Base-by-base conservation (phyloP, 116 monocot genomes). In the Cymodocea nodosa region DNA sequence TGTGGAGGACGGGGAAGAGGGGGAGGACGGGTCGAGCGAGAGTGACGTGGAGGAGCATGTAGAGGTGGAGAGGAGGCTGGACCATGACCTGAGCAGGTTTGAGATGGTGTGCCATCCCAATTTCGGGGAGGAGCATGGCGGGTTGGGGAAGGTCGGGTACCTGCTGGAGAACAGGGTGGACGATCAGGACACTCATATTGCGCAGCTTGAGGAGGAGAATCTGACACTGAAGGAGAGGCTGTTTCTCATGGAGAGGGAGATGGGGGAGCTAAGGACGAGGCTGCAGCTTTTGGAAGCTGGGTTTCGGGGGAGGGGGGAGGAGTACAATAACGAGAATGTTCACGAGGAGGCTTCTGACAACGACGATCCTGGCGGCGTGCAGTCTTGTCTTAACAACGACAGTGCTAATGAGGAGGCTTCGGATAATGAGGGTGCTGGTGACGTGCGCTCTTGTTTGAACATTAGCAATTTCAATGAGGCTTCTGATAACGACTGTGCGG, bases 41-140 rank as follows among this genome's bases (percentile, higher is more conserved):
- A 91, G 91, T 18, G 93, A 94, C 35, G 84, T 86, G 54, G 93
- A 89, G 75, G 89, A 94, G 84, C 93, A 94, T 52, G 65, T 86
- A 23, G 93, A 94, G 77, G 86, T 94, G 15, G 93, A 94, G 75
- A 64, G 84, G 51, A 65, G 89, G 66, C 76, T 94, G 19, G 89
- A 93, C 50, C 93, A 93, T 50, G 89, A 93, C 63, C 60, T 93
- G 56, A 94, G 93, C 69, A 70, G 89, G 67, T 94, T 94, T 63
- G 93, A 89, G 76, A 94, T 94, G 78, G 86, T 94, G 15, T 84
- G 82, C 74, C 56, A 58, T 22, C 93, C 93, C 0, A 74, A 56
- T 60, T 15, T 34, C 13, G 80, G 70, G 0, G 77, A 81, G 18
- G 85, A 77, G 6, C 63, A 63, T 6, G 70, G 60, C 6, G 74